Conservation (phyloP, 345 rosid species). For the Eucalyptus guilfoylei region DNA sequence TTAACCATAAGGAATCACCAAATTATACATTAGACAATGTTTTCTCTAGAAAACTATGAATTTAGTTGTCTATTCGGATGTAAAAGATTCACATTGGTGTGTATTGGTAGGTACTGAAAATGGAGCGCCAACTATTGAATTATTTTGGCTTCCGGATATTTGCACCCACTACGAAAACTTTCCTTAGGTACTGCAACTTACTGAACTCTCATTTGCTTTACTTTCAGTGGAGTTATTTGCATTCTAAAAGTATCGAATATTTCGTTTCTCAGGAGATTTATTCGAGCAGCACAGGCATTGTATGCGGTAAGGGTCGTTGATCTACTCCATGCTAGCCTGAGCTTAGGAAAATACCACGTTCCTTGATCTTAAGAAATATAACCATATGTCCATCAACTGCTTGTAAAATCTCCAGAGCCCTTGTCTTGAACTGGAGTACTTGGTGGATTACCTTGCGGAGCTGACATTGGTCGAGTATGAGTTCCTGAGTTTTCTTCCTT, state of each 20-base stretch:
- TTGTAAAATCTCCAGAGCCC: conserved; percentile 38
- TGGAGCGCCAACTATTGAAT: conserved; percentile 66
- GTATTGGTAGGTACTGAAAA: conserved; percentile 45
- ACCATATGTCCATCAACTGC: neutral
- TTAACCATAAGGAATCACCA: neutral
- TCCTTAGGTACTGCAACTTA: conserved; percentile 47
- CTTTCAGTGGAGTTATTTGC: neutral
- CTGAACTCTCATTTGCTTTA: neutral
- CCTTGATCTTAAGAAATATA: neutral
- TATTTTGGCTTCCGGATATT: conserved; percentile 57
- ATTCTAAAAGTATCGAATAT: neutral
- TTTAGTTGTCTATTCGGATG: neutral
- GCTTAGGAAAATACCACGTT: neutral
- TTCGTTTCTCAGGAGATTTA: conserved; percentile 55
- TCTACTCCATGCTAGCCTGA: neutral
- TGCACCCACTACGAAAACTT: conserved; percentile 70
- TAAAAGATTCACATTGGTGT: neutral
- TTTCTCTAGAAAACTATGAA: neutral
- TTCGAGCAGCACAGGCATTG: conserved; percentile 80
- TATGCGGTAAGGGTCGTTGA: conserved; percentile 30
- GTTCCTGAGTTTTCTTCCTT: conserved; percentile 68
- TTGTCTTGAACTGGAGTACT: conserved; percentile 58
- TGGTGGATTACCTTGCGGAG: conserved; percentile 77
- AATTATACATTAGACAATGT: neutral
- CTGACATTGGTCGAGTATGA: conserved; percentile 49